Evolutionary conservation across 768 basidiomycete species (phyloP), one percentile per base, ranked within the genome.

Genomic region (Gautieria morchelliformis): DNA sequence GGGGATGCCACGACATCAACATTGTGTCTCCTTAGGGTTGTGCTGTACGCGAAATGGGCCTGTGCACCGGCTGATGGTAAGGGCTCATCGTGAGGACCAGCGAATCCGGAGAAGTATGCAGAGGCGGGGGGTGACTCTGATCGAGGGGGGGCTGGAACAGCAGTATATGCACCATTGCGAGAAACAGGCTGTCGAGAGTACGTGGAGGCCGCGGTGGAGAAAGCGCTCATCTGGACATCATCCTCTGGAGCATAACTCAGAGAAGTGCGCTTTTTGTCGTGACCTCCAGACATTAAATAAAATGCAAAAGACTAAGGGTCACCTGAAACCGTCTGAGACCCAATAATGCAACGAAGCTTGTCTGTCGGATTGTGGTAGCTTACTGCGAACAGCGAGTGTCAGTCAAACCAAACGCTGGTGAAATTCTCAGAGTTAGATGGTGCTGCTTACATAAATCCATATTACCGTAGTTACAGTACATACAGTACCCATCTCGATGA

Each of bases 11-110:
- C 61, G 0, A 75, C 72, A 19, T 85, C 82, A 0, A 71, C 70
- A 20, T 78, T 75, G 59, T 91, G 89, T 55, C 89, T 68, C 30
- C 89, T 72, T 19, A 92, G 74, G 0, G 85, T 88, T 0, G 89
- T 91, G 62, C 87, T 89, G 68, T 89, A 91, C 1, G 88, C 84
- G 64, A 92, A 92, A 65, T 92, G 89, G 4, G 79, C 67, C 32
- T 78, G 76, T 1, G 89, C 87, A 52, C 82, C 83, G 0, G 85
- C 75, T 0, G 80, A 75, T 0, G 84, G 81, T 35, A 80, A 75
- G 10, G 84, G 73, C 60, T 80, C 76, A 45, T 73, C 66, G 69
- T 69, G 61, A 61, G 80, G 74, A 53, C 71, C 73, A 19, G 79
- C 74, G 33, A 82, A 76, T 1, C 79, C 68, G 0, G 85, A 78